A percentile compares a stretch with the other conserved stretches of the same genome.
phyloP scores from a whole-genome alignment of 768 basidiomycete genomes.

The Russula earlei region DNA sequence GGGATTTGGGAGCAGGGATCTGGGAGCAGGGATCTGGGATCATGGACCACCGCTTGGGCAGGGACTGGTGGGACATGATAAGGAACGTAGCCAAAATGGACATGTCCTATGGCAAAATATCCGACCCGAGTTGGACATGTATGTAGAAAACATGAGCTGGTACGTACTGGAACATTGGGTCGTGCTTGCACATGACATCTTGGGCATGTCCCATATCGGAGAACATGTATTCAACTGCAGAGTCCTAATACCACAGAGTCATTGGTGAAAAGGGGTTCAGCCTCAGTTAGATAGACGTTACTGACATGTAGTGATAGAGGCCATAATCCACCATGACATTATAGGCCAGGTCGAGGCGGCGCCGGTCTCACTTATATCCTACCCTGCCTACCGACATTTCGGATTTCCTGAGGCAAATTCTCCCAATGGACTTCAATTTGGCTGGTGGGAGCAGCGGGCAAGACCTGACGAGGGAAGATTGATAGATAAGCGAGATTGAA shows the following conservation, averaged over 20 bases:
- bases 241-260: neutral
- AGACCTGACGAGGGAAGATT: neutral
- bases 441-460: neutral
- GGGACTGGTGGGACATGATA: neutral
- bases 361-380: neutral
- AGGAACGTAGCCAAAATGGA: neutral
- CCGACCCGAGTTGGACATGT: neutral
- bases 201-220: neutral
- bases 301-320: neutral
- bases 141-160: neutral
- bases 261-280: neutral
- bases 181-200: neutral
- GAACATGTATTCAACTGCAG: neutral
- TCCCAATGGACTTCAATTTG: neutral
- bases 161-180: neutral
- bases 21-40: neutral
- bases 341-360: neutral
- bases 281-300: neutral
- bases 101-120: neutral
- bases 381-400: neutral
- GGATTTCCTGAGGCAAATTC: no score
- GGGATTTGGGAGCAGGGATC: no score
- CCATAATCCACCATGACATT: neutral
- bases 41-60: neutral
- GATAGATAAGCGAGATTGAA: neutral